These are phyloP conservation scores for Lagerstroemia speciosa DNA, from an alignment of 345 rosid species.

Conservation along the genomic window DNA sequence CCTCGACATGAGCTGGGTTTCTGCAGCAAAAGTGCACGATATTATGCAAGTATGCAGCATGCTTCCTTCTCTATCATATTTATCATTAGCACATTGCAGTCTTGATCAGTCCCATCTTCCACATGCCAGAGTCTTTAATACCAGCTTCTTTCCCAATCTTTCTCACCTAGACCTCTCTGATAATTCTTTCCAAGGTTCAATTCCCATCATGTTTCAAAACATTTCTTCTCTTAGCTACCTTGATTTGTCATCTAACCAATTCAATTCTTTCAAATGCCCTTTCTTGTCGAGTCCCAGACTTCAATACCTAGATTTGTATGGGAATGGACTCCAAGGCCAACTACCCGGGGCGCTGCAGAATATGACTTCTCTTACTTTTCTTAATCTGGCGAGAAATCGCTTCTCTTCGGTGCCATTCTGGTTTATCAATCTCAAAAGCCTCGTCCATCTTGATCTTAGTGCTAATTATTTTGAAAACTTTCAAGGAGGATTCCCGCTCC, in stretches of 20 bases:
- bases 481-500: neutral
- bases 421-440: neutral
- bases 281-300: neutral
- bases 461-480: neutral
- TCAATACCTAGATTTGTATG: neutral
- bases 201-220: neutral
- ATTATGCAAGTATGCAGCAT: neutral
- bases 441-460: constrained; percentile 3
- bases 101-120: neutral
- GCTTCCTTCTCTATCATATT: neutral
- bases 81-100: neutral
- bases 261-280: neutral
- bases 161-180: neutral
- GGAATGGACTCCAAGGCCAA: neutral
- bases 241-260: neutral
- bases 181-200: neutral
- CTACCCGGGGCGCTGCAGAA: neutral
- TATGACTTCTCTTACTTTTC: neutral
- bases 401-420: neutral
- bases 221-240: neutral
- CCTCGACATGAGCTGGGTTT: neutral
- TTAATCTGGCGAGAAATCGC: neutral
- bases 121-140: neutral
- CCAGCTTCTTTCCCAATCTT: neutral
- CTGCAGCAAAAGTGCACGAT: neutral